These are phyloP conservation scores for Aspergillus sp. DNA, from an alignment of 2,329 filamentous ascomycete species.

Conservation along the genomic window DNA sequence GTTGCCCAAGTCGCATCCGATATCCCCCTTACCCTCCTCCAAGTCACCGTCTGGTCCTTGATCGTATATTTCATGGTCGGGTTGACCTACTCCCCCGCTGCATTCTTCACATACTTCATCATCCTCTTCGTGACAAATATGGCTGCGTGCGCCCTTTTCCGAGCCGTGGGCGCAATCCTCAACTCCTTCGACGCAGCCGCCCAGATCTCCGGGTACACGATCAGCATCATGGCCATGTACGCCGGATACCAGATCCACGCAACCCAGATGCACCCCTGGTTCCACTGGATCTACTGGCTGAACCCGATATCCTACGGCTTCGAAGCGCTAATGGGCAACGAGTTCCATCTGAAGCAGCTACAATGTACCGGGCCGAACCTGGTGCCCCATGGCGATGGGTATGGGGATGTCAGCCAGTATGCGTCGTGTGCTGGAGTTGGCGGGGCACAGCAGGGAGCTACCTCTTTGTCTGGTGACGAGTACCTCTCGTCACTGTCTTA, in stretches of 20 bases:
- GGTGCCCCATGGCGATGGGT: conserved; percentile 28
- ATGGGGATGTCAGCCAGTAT: conserved; percentile 22
- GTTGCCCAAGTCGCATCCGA: conserved; percentile 44
- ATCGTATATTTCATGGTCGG: neutral
- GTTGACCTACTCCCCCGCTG: neutral
- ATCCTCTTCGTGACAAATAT: conserved; percentile 34
- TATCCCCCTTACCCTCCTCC: conserved; percentile 25
- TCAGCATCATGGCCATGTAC: conserved; percentile 34
- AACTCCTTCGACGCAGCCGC: conserved; percentile 57
- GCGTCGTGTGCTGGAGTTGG: conserved; percentile 56
- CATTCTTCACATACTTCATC: too few species aligned
- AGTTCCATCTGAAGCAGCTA: conserved; percentile 29
- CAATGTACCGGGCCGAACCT: conserved; percentile 30
- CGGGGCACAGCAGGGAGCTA: conserved; percentile 53
- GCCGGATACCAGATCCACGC: conserved; percentile 43
- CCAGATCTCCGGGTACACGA: conserved; percentile 44
- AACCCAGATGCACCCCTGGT: conserved; percentile 50
- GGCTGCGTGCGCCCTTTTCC: conserved; percentile 44
- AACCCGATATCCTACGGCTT: conserved; percentile 36
- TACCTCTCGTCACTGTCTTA: conserved; percentile 58
- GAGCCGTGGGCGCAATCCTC: conserved; percentile 54
- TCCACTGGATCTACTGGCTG: conserved; percentile 38
- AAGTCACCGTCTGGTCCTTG: neutral
- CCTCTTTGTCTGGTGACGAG: conserved; percentile 53
- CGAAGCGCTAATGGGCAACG: conserved; percentile 30